A percentile compares a stretch with the other conserved stretches of the same genome.
Evolutionary conservation across 208 protist species (phyloP).

Genomic region (Acanthamoeba lenticulata): DNA sequence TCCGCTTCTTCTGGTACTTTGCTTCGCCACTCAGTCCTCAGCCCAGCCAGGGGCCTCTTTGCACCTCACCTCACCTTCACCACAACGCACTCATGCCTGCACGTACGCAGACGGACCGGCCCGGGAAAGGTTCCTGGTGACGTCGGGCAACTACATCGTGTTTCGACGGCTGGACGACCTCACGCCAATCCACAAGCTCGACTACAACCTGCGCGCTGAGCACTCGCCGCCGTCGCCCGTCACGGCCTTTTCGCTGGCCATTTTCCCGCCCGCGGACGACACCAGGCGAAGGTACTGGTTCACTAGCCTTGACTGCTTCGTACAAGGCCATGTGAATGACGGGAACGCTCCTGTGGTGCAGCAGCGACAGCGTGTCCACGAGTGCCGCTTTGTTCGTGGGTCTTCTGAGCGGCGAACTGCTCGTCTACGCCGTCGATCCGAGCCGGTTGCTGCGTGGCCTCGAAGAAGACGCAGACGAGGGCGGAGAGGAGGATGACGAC

Average conservation of each 20-base stretch:
- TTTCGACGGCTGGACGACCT: constrained; percentile 36
- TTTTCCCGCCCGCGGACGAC: not conserved
- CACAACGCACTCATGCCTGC: not conserved
- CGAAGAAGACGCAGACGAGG: not conserved
- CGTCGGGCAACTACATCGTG: constrained; percentile 6
- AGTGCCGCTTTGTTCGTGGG: not conserved
- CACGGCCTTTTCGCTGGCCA: constrained; percentile 7
- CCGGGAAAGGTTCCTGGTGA: not conserved
- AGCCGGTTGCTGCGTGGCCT: not conserved
- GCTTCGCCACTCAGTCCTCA: not conserved
- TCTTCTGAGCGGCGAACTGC: constrained; percentile 12
- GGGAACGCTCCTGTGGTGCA: not conserved
- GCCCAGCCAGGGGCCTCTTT: no score
- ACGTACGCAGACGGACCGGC: not conserved
- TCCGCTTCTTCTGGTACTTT: not conserved
- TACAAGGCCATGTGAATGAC: not conserved
- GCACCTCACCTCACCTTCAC: not conserved
- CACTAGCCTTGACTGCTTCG: not conserved
- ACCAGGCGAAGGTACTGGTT: not conserved
- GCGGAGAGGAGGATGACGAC: not conserved
- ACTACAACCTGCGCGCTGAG: constrained; percentile 16
- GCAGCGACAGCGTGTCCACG: not conserved
- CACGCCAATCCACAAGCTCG: constrained; percentile 4
- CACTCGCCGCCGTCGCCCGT: constrained; percentile 43
- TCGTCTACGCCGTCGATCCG: constrained; percentile 27